Percentiles rank a stretch among this genome's conserved stretches.
phyloP scores from a whole-genome alignment of 768 basidiomycete species.

The Xerocomellus chrysenteron region DNA sequence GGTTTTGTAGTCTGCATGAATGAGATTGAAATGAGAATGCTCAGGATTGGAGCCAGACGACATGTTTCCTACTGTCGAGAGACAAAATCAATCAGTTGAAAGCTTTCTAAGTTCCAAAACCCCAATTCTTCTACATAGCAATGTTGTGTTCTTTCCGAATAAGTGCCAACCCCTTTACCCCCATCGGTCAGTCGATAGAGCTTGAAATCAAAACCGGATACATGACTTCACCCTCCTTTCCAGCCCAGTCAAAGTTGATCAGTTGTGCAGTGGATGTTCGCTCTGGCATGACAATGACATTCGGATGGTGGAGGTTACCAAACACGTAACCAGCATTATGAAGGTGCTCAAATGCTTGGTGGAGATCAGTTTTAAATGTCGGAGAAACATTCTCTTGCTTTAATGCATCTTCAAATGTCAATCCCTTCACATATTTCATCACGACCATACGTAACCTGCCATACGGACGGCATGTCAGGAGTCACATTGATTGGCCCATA shows the following conservation, averaged over 20 bases:
- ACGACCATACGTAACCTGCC: conserved; percentile 35
- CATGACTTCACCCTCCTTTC: not conserved
- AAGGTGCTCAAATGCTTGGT: conserved; percentile 17
- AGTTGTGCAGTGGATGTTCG: too few relatives aligned
- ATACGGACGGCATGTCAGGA: conserved; percentile 9
- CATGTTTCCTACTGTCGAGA: too few relatives aligned
- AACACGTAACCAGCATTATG: conserved; percentile 36
- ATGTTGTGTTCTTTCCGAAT: conserved; percentile 9
- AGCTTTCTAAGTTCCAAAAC: too few relatives aligned
- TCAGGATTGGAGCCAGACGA: too few relatives aligned
- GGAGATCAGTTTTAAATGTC: conserved; percentile 20
- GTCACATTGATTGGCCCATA: conserved; percentile 19
- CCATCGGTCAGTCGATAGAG: not conserved
- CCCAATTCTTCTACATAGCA: too few relatives aligned
- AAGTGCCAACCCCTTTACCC: not conserved
- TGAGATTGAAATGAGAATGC: too few relatives aligned
- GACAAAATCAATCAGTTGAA: too few relatives aligned
- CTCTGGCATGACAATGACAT: too few relatives aligned
- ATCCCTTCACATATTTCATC: conserved; percentile 37
- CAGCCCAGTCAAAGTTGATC: conserved; percentile 10
- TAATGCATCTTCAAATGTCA: not conserved
- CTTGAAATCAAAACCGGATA: not conserved
- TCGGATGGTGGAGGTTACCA: conserved; percentile 37
- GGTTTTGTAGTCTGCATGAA: too few relatives aligned
- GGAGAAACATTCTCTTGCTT: conserved; percentile 6